Evolutionary conservation across 441 rosid genomes (phyloP), one percentile per base, ranked within the genome.

Genomic region (Monsonia emarginata): DNA sequence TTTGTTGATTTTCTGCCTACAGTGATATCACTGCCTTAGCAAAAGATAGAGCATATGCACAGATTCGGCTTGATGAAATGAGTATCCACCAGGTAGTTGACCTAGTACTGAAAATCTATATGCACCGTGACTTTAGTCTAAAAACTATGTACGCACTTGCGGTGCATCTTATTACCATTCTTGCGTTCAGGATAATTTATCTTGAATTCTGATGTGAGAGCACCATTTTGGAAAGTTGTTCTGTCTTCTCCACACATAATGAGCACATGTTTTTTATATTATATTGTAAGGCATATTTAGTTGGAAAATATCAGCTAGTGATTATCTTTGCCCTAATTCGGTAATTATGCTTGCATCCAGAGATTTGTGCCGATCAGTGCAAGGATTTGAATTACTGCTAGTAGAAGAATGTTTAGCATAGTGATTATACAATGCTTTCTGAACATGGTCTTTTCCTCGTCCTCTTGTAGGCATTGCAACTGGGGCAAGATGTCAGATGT

Each of bases 21-120:
- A 95, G 99, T 82, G 99, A 95, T 73, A 95, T 95, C 75, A 92
- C 98, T 26, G 90, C 99, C 64, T 75, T 95, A 84, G 98, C 98
- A 36, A 95, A 85, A 84, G 96, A 92, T 76, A 90, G 82, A 73
- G 97, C 89, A 16, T 95, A 95, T 71, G 81, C 99, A 31, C 96
- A 86, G 79, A 81, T 95, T 81, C 89, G 72, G 82, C 95, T 95
- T 26, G 87, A 88, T 64, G 95, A 91, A 79, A 91, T 85, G 82
- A 90, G 83, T 25, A 85, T 95, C 71, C 93, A 88, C 69, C 96
- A 90, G 97, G 98, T 92, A 85, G 75, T 62, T 66, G 21, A 48
- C 22, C 18, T 16, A 48, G 22, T 16, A 2, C 34, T 59, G 38
- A 59, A 4, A 27, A 7, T 5, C 38, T 59, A 59, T 27, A n/a